Percentiles rank a stretch among this genome's conserved stretches.
phyloP scores from a whole-genome alignment of 2,329 filamentous ascomycete species.

The Colletotrichum higginsianum region DNA sequence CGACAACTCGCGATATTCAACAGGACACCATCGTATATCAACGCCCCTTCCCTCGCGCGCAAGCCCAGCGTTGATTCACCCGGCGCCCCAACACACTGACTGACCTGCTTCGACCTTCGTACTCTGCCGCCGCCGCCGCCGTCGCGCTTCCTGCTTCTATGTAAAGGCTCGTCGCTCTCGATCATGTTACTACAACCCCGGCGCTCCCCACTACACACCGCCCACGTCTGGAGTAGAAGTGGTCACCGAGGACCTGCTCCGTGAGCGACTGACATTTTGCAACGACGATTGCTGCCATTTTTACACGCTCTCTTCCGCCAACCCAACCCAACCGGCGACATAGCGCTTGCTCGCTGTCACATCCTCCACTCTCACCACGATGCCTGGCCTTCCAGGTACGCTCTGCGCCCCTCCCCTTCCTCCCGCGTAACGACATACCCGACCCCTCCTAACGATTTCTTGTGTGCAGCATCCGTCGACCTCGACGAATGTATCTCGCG shows the following conservation, averaged over 20 bases:
- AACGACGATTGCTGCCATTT: background rate
- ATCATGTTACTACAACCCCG: constrained; percentile 60
- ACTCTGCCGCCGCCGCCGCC: constrained; percentile 4
- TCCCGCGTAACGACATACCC: background rate
- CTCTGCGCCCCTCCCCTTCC: constrained; percentile 20
- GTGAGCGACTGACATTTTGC: constrained; percentile 28
- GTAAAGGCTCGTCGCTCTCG: constrained; percentile 50
- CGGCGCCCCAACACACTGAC: background rate
- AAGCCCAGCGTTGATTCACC: constrained; percentile 10
- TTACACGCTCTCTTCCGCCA: background rate
- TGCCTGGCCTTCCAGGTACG: constrained; percentile 71
- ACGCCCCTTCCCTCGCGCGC: background rate
- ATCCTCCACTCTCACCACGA: constrained; percentile 52
- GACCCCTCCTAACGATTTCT: constrained; percentile 16
- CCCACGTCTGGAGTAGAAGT: constrained; percentile 54
- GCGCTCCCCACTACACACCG: constrained; percentile 53
- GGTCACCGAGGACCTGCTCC: constrained; percentile 48
- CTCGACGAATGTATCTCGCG: constrained; percentile 98
- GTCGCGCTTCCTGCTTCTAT: constrained; percentile 43
- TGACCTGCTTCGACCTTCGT: background rate
- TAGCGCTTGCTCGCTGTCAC: constrained; percentile 10
- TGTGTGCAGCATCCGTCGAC: constrained; percentile 85
- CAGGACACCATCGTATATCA: background rate
- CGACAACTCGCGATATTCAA: constrained; percentile 10
- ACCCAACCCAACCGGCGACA: background rate